A percentile compares a stretch with the other conserved stretches of the same genome.
These are phyloP conservation scores for Apiotrichum sp. DNA, from an alignment of 1,284 basidiomycete species.

Conservation along the genomic window DNA sequence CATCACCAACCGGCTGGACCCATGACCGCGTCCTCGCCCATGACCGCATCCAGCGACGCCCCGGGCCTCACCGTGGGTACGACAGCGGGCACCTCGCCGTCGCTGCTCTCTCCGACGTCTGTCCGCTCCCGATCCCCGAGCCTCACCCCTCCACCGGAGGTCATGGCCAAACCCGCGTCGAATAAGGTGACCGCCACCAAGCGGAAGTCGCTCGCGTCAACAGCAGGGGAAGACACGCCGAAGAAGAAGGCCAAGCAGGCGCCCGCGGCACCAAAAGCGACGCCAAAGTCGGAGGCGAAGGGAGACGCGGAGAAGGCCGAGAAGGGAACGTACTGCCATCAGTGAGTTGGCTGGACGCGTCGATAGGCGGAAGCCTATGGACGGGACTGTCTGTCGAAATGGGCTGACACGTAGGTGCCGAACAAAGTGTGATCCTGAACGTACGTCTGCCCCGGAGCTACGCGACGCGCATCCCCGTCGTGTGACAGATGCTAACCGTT, in stretches of 20 bases:
- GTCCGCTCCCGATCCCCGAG: not conserved
- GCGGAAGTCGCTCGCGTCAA: constrained; percentile 3
- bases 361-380: not conserved
- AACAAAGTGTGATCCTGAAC: constrained; percentile 12
- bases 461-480: not conserved
- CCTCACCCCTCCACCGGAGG: constrained; percentile 1
- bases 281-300: not conserved
- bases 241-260: constrained; percentile 9
- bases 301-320: constrained; percentile 6
- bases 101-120: not conserved
- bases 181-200: constrained; percentile 1
- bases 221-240: not conserved
- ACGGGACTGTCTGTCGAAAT: not conserved
- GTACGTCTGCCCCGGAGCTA: not conserved
- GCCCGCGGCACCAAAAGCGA: not conserved
- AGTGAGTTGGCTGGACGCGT: constrained; percentile 12
- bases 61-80: constrained; percentile 4
- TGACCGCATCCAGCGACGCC: constrained; percentile 6
- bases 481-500: constrained; percentile 20
- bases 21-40: constrained; percentile 2
- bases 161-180: not conserved
- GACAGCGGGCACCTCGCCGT: constrained; percentile 1
- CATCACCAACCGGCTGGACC: too few species aligned
- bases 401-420: constrained; percentile 11
- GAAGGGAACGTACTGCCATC: constrained; percentile 30